A percentile compares a stretch with the other conserved stretches of the same genome.
These are phyloP conservation scores for Fragaria vesca DNA, from an alignment of 306 rosid species.

Conservation along the genomic window DNA sequence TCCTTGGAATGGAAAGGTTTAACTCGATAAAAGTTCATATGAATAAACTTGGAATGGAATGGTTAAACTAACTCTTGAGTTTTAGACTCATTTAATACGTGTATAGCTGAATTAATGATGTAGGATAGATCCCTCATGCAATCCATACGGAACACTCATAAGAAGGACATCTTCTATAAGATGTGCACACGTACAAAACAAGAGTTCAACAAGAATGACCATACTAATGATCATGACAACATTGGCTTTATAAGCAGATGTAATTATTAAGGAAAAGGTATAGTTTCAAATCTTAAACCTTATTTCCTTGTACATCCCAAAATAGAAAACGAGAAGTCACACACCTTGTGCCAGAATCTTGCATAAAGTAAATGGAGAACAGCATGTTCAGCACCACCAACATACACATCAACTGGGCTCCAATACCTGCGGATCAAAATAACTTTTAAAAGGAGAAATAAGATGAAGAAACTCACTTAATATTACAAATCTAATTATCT, in stretches of 20 bases:
- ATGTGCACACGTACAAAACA: not conserved
- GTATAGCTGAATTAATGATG: not conserved
- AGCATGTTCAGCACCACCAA: constrained; percentile 99
- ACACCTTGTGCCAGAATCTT: constrained; percentile 99
- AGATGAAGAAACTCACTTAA: not conserved
- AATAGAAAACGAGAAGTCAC: constrained; percentile 22
- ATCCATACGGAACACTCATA: not conserved
- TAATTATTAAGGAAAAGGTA: constrained; percentile 13
- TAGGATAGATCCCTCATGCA: not conserved
- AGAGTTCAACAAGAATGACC: constrained; percentile 21
- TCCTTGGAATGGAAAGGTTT: not conserved
- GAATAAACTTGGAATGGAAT: not conserved
- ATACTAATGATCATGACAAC: constrained; percentile 17
- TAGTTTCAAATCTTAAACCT: constrained; percentile 14
- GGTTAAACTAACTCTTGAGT: not conserved
- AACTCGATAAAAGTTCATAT: not conserved
- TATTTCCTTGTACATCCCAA: constrained; percentile 3
- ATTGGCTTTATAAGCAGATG: constrained; percentile 6
- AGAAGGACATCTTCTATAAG: not conserved
- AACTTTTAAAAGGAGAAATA: constrained; percentile 20
- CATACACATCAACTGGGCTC: constrained; percentile 96
- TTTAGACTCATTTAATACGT: not conserved
- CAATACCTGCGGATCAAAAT: constrained; percentile 63
- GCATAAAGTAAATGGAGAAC: constrained; percentile 97
- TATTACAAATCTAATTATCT: not conserved